Evolutionary conservation across 2,329 filamentous ascomycete species (phyloP).

Genomic region (Neospermospora avenae): DNA sequence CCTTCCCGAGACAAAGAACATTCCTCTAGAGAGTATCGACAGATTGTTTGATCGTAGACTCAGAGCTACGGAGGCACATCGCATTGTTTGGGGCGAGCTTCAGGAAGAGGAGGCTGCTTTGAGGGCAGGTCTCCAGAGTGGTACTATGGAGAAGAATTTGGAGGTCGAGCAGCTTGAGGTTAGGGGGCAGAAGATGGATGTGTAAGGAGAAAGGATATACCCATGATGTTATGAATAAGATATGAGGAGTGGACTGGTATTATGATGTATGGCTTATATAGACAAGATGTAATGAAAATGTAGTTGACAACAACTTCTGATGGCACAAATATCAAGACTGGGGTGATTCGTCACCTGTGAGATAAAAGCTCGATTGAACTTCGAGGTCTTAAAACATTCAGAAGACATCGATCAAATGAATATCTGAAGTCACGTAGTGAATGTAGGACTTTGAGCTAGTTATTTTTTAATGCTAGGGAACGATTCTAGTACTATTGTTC

Average conservation of each 20-base stretch:
- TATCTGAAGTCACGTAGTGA: too few species aligned
- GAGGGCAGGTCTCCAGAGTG: constrained; percentile 20
- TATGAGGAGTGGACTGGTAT: not conserved
- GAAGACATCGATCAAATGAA: too few species aligned
- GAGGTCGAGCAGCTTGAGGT: constrained; percentile 12
- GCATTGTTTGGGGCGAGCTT: constrained; percentile 28
- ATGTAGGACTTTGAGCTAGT: too few species aligned
- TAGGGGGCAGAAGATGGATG: constrained; percentile 8
- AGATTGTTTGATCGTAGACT: constrained; percentile 48
- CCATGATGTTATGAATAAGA: not conserved
- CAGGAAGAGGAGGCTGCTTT: constrained; percentile 27
- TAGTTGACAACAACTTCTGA: not conserved
- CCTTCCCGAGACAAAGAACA: constrained; percentile 63
- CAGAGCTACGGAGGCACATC: constrained; percentile 26
- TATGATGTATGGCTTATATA: not conserved
- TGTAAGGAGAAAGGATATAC: not conserved
- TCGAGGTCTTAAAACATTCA: too few species aligned
- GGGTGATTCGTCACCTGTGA: too few species aligned
- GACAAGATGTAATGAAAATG: not conserved
- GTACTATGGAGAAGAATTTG: constrained; percentile 17
- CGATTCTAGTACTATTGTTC: too few species aligned
- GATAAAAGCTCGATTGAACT: too few species aligned
- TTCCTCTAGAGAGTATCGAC: constrained; percentile 65
- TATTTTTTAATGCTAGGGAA: too few species aligned
- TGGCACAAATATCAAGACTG: too few species aligned